Base-by-base conservation (phyloP, 306 rosid genomes). In the Calophaca sinica region DNA sequence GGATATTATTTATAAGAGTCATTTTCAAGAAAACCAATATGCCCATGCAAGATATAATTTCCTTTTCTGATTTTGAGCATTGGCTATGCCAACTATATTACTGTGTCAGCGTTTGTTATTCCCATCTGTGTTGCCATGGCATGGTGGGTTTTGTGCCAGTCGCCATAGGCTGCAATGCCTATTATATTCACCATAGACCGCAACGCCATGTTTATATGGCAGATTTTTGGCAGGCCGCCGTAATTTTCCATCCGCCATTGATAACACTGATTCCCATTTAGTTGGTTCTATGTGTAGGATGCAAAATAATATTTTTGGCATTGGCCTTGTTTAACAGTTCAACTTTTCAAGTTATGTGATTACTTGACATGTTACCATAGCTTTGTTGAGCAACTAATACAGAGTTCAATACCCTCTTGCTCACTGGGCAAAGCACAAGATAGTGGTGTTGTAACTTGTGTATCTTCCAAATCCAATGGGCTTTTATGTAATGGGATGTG, bases 1-100 rank as follows among this genome's bases (percentile, higher is more conserved):
- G 76, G 26, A 68, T 57, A 78, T 15, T 75, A 78, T 66, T 59
- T 68, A 6, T 69, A 46, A 68, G 70, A 82, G 53, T 70, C 74
- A 50, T 41, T 76, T 53, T 79, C 68, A 39, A 31, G 78, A 66
- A 68, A 63, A 46, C 20, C 28, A 31, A n/a, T 68, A 5, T 84
- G 65, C 60, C 36, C 29, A 54, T 55, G 52, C 59, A 55, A 45
- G 55, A 60, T 36, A 52, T 71, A 55, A 15, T 49, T 76, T 42
- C 55, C 15, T 53, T 49, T 31, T 29, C 53, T 72, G 55, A 14
- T 71, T 64, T 58, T 65, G 58, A 53, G 20, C 39, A 26, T 42
- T 10, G 73, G 31, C 20, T 33, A 13, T 44, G 46, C 70, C 39
- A 71, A 50, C 63, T 70, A 68, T 50, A 59, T 48, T 77, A 26